Evolutionary conservation across 805 yeast genomes (phyloP), one percentile per base, ranked within the genome.

Genomic region (Wickerhamomyces ciferrii): DNA sequence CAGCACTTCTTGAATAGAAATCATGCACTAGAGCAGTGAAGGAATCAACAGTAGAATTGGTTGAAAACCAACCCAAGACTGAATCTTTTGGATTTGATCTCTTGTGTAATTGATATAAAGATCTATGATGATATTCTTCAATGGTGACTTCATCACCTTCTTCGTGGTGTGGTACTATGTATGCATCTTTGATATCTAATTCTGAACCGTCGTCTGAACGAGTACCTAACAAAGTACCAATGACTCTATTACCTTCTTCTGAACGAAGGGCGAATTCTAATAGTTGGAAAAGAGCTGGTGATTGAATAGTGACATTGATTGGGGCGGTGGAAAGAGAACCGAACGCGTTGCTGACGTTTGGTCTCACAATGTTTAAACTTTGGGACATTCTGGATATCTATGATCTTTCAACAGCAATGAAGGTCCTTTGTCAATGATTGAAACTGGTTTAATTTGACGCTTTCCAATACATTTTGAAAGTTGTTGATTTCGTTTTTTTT

Each of bases 61-160:
- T 71, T 43, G 84, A 82, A 63, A 86, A 89, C 96, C 96, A 89
- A 46, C 96, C 96, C 42, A 89, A 74, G 46, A 89, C 84, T 43
- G 75, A 74, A 53, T 83, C 85, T 61, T 84, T 85, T 47, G 94
- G 92, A 66, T 83, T 84, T 31, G 92, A 81, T 61, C 79, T 80
- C 69, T 83, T 84, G 68, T 85, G 79, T 59, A 89, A 69, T 56
- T 80, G 82, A 67, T 72, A 85, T 66, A 86, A 77, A 31, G 81
- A 70, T 60, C 79, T 77, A 72, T 87, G 89, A 62, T 79, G 83
- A 48, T 82, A 84, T 58, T 86, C 87, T 60, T 84, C 91, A 50
- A 89, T 81, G 48, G 83, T 76, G 51, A 89, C 79, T 53, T 87
- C 83, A 50, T 85, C 94, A 37, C 81, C 87, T 43, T 75, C 75